Evolutionary conservation across 768 basidiomycete species (phyloP), one percentile per base, ranked within the genome.

Genomic region (Stropharia rugosoannulata): DNA sequence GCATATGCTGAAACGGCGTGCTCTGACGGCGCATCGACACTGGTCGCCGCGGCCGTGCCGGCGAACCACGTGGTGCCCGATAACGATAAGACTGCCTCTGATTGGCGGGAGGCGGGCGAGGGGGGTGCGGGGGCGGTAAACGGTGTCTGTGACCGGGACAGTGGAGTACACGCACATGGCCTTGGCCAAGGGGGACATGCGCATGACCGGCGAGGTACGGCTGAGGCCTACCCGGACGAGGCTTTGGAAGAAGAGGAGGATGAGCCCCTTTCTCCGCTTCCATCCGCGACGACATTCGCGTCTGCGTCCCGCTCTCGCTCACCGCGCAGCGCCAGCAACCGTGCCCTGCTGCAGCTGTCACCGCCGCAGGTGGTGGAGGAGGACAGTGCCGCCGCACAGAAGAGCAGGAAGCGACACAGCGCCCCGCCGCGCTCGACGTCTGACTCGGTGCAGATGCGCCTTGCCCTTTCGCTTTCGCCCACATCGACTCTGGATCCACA

Each of bases 321-420:
- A 13, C 40, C 40, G 40, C 40, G 40, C 40, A 19, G 18, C 8
- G n/a, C 40, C n/a, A 41, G 18, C 15, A 11, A 12, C 42, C 22
- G 15, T 22, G n/a, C n/a, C 16, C 42, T 16, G 18, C 42, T 16
- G 18, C 22, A 11, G 38, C 18, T 38, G 49, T 25, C n/a, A 19
- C 38, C 49, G 18, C 49, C 18, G 7, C 36, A 22, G 38, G 15
- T 22, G 1, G 13, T 22, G 54, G 42, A 54, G 11, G 27, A 36
- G 25, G 49, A 37, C 38, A 22, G 38, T 9, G 19, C 6, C 16
- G 18, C 42, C 16, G 42, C 12, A 12, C 42, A 16, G 29, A 43
- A 36, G 59, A 56, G 53, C 37, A 43, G 52, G 49, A 59, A 57
- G 35, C 36, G 58, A 39, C 55, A 61, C 57, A 61, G 60, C 35